These are phyloP conservation scores for Tetrapisispora arboricola DNA, from an alignment of 805 yeast species.

Conservation along the genomic window DNA sequence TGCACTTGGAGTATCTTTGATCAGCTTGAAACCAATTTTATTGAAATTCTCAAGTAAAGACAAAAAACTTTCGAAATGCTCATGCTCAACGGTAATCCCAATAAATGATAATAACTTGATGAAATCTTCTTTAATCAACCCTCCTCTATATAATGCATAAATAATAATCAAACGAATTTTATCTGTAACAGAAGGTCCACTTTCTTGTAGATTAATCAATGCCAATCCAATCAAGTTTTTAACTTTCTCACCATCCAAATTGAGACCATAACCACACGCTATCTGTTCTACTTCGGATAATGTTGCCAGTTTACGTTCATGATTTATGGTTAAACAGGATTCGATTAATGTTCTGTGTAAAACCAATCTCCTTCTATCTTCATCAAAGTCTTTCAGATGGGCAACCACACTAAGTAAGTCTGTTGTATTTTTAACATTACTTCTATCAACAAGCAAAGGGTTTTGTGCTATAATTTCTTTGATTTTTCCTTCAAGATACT, in stretches of 20 bases:
- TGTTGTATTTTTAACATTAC: slow-evolving; percentile 51
- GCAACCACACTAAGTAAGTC: slow-evolving; percentile 72
- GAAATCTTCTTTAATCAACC: slow-evolving; percentile 65
- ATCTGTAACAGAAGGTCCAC: slow-evolving; percentile 45
- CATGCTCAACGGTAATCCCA: slow-evolving; percentile 31
- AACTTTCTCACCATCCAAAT: slow-evolving; percentile 54
- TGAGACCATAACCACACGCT: slow-evolving; percentile 61
- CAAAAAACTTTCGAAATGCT: slow-evolving; percentile 35
- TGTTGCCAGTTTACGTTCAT: slow-evolving; percentile 50
- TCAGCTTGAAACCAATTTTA: slow-evolving; percentile 46
- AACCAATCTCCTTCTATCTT: slow-evolving; percentile 50
- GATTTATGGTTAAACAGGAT: slow-evolving; percentile 52
- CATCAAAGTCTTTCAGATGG: slow-evolving; percentile 55
- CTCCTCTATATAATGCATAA: slow-evolving; percentile 75
- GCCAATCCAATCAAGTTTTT: slow-evolving; percentile 53
- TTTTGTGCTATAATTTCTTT: slow-evolving; percentile 60
- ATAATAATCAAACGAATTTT: slow-evolving; percentile 64
- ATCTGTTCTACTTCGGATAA: slow-evolving; percentile 82
- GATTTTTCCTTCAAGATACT: slow-evolving; percentile 45
- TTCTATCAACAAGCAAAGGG: slow-evolving; percentile 63
- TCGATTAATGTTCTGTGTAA: slow-evolving; percentile 54
- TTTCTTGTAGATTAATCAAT: slow-evolving; percentile 42
- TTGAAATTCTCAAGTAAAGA: slow-evolving; percentile 49
- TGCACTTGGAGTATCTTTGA: slow-evolving; percentile 33
- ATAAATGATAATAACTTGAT: slow-evolving; percentile 54